These are phyloP conservation scores for Crepidotus variabilis DNA, from an alignment of 768 basidiomycete species.

Conservation along the genomic window DNA sequence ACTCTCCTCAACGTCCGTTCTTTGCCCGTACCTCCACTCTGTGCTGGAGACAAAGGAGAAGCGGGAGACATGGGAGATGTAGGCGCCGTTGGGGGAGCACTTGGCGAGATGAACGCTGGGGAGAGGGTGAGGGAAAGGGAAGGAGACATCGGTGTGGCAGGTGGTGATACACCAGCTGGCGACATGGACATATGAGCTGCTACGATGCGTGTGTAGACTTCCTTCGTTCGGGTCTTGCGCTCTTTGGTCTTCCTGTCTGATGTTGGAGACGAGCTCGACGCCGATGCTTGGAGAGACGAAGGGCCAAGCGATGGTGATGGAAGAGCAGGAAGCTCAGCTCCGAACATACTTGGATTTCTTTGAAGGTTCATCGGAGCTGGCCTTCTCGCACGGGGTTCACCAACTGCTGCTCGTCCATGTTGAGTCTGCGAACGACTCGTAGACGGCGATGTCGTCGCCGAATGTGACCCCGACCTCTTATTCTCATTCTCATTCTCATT, in stretches of 20 bases:
- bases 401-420: not conserved
- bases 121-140: constrained; percentile 6
- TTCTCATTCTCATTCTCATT: constrained; percentile 7
- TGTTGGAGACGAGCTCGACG: constrained; percentile 4
- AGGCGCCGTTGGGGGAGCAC: constrained; percentile 1
- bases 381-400: constrained; percentile 6
- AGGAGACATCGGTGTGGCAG: not conserved
- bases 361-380: constrained; percentile 45
- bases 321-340: constrained; percentile 42
- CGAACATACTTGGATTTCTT: constrained; percentile 66
- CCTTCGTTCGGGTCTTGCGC: not conserved
- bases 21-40: constrained; percentile 22
- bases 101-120: constrained; percentile 5
- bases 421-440: constrained; percentile 6
- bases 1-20: constrained; percentile 48
- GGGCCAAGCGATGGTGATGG: constrained; percentile 26
- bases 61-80: constrained; percentile 6
- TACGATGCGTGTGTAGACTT: not conserved
- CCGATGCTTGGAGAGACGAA: constrained; percentile 15
- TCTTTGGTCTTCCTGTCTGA: constrained; percentile 4
- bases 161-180: not conserved
- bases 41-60: too few species aligned
- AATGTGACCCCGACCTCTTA: too few species aligned
- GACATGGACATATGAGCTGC: not conserved
- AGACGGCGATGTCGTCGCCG: not conserved